These are phyloP conservation scores for Polyporus arcularius DNA, from an alignment of 768 basidiomycete species.

Conservation along the genomic window DNA sequence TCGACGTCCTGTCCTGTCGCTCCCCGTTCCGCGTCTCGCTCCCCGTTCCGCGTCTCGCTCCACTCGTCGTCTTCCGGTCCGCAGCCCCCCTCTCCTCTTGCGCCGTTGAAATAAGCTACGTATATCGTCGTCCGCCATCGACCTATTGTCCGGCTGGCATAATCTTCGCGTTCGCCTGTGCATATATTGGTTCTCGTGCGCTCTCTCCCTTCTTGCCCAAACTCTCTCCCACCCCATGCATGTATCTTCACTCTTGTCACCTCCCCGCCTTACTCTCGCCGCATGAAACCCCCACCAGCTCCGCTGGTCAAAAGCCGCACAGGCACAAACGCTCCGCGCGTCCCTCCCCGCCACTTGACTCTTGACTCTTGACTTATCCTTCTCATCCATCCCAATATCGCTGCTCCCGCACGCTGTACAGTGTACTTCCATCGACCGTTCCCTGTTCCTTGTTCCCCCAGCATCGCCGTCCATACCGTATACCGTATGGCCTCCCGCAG, in stretches of 20 bases:
- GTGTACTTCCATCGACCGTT: not conserved
- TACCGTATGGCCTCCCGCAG: slow-evolving; percentile 4
- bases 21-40: not conserved
- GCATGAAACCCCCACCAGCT: not conserved
- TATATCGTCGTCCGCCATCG: not conserved
- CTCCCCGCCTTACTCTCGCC: not conserved
- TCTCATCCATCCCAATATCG: not conserved
- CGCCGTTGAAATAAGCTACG: too few species aligned
- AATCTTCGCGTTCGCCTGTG: slow-evolving; percentile 10
- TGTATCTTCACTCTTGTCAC: not conserved
- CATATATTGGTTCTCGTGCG: slow-evolving; percentile 5
- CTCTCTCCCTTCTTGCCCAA: not conserved
- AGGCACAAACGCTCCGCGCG: not conserved
- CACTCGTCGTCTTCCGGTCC: not conserved
- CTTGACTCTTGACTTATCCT: not conserved
- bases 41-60: not conserved
- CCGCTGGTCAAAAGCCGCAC: slow-evolving; percentile 5
- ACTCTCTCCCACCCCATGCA: not conserved
- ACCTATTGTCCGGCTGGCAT: not conserved
- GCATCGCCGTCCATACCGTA: not conserved
- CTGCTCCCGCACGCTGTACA: not conserved
- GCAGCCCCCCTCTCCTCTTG: not conserved
- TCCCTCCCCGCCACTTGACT: not conserved
- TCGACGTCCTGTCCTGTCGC: not conserved
- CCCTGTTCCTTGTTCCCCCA: not conserved